Evolutionary conservation across 257 asterid genomes (phyloP).

Genomic region (Cynanchum wilfordii): DNA sequence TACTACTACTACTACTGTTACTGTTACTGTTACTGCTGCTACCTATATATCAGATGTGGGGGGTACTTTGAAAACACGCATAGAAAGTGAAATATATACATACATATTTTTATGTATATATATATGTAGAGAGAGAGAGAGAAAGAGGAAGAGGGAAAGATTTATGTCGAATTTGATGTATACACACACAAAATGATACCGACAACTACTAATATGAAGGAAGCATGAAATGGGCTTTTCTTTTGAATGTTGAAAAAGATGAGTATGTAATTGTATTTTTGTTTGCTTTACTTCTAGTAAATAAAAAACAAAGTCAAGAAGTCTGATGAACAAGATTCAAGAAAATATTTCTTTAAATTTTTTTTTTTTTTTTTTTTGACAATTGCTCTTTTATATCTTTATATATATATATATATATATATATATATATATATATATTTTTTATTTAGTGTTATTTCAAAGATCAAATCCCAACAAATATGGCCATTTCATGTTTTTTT

Average conservation of each 20-base stretch:
- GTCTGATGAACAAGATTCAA: constrained; percentile 2
- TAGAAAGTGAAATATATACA: not conserved
- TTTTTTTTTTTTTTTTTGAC: not conserved
- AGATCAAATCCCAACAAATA: constrained; percentile 1
- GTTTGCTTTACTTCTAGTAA: constrained; percentile 2
- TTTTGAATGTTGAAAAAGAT: constrained; percentile 10
- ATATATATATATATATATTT: too few relatives aligned
- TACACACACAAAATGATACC: constrained; percentile 10
- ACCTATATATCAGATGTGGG: not conserved
- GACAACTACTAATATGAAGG: constrained; percentile 21
- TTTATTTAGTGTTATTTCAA: not conserved
- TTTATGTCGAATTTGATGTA: constrained; percentile 12
- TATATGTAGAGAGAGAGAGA: too few relatives aligned
- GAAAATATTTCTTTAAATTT: not conserved
- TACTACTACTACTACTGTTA: too few relatives aligned
- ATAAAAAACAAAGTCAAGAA: not conserved
- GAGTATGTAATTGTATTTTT: not conserved
- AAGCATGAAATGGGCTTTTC: constrained; percentile 8
- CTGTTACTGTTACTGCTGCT: too few relatives aligned
- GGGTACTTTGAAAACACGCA: constrained; percentile 14
- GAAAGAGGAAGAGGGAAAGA: not conserved
- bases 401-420: too few relatives aligned
- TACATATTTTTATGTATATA: too few relatives aligned
- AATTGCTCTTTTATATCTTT: not conserved
- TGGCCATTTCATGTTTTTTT: not conserved